These are phyloP conservation scores for Trichoderma sp. DNA, from an alignment of 2,329 filamentous ascomycete species.

Conservation along the genomic window DNA sequence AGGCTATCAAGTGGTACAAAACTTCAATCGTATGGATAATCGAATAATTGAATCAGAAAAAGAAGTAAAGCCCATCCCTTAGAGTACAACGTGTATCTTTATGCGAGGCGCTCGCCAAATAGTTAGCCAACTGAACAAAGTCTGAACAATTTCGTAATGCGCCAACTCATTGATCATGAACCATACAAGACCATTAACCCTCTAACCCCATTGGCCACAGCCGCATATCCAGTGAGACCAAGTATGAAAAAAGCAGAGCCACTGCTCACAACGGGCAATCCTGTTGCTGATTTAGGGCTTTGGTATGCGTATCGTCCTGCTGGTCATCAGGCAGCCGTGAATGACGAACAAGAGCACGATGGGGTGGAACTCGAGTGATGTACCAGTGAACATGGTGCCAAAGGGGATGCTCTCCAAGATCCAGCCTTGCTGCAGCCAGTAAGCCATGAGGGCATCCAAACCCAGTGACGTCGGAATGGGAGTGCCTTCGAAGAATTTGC, in stretches of 20 bases:
- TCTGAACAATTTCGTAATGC: constrained; percentile 17
- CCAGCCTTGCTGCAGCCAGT: constrained; percentile 83
- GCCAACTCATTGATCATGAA: constrained; percentile 20
- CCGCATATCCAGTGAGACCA: constrained; percentile 21
- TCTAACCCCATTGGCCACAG: constrained; percentile 18
- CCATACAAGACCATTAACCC: constrained; percentile 14
- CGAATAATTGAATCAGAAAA: background rate
- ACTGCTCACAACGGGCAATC: background rate
- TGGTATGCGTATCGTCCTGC: constrained; percentile 91
- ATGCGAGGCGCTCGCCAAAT: background rate
- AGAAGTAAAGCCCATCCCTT: constrained; percentile 1
- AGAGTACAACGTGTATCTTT: background rate
- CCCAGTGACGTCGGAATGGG: constrained; percentile 89
- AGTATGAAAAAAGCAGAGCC: constrained; percentile 3
- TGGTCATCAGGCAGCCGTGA: constrained; percentile 94
- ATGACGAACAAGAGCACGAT: constrained; percentile 77
- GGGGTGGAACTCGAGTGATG: constrained; percentile 81
- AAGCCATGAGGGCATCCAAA: constrained; percentile 83
- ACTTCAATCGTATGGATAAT: background rate
- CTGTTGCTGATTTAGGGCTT: constrained; percentile 63
- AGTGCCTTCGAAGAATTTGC: constrained; percentile 94
- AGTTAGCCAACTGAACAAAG: background rate
- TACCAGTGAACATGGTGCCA: constrained; percentile 69
- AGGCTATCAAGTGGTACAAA: background rate
- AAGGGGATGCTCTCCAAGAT: constrained; percentile 77